Percentiles rank a stretch among this genome's conserved stretches.
Evolutionary conservation across 306 rosid genomes (phyloP).

Genomic region (Prunus persica): DNA sequence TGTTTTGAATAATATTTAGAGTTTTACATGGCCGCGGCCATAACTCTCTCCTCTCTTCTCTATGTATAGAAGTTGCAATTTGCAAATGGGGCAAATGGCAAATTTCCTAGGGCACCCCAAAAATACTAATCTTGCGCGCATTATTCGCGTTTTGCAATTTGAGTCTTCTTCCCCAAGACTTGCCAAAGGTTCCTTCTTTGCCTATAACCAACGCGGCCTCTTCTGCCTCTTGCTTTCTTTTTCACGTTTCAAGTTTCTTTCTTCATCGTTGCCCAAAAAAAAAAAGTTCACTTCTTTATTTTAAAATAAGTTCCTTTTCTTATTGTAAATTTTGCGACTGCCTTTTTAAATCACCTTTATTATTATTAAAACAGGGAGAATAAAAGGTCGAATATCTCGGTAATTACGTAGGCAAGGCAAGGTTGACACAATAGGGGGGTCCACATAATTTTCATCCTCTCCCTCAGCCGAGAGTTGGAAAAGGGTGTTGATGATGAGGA

Average conservation of each 20-base stretch:
- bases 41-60: not conserved
- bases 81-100: not conserved
- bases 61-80: not conserved
- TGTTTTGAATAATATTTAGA: too few species aligned
- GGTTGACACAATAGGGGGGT: not conserved
- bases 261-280: too few species aligned
- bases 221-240: not conserved
- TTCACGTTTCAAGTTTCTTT: not conserved
- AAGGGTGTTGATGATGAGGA: not conserved
- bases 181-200: not conserved
- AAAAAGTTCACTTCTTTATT: too few species aligned
- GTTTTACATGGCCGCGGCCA: not conserved
- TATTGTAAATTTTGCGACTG: too few species aligned
- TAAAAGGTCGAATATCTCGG: not conserved
- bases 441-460: not conserved
- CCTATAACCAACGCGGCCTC: not conserved
- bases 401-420: not conserved
- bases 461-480: not conserved
- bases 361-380: not conserved
- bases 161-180: not conserved
- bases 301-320: too few species aligned
- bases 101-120: not conserved
- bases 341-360: not conserved
- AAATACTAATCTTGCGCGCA: not conserved
- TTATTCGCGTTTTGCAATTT: constrained; percentile 4